Percentiles rank a stretch among this genome's conserved stretches.
Conservation (phyloP, 495 filamentous ascomycete species). For the Penicillium cosmopolitanum region DNA sequence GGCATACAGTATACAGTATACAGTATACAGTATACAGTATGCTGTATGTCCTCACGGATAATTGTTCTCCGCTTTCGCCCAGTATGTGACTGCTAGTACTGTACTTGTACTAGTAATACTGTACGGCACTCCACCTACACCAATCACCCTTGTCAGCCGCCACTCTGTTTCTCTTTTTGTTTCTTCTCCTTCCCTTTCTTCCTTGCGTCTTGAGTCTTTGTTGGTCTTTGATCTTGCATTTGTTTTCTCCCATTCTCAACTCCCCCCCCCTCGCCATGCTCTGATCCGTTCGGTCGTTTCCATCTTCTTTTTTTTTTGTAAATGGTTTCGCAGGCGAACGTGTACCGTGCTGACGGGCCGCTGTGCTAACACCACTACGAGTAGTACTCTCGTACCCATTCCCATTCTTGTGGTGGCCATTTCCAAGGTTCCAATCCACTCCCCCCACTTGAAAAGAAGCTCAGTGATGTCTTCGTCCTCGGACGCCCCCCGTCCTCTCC, state of each 20-base stretch:
- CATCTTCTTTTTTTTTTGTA: slow-evolving; percentile 7
- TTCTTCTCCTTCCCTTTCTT: slow-evolving; percentile 30
- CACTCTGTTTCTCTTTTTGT: slow-evolving; percentile 29
- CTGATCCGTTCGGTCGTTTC: neutral
- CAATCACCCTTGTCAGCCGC: slow-evolving; percentile 45
- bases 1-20: neutral
- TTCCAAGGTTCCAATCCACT: slow-evolving; percentile 6
- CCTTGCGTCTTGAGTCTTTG: slow-evolving; percentile 21
- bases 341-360: slow-evolving; percentile 31
- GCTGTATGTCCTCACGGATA: slow-evolving; percentile 6
- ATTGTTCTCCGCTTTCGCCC: slow-evolving; percentile 37
- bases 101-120: too few species aligned
- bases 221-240: neutral
- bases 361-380: slow-evolving; percentile 12
- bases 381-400: neutral
- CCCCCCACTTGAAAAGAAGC: slow-evolving; percentile 17
- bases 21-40: neutral
- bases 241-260: neutral
- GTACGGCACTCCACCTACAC: neutral
- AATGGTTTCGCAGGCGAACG: slow-evolving; percentile 29
- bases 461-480: slow-evolving; percentile 29
- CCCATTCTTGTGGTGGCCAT: slow-evolving; percentile 5
- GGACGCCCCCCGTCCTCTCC: slow-evolving; percentile 19
- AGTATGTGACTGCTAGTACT: too few species aligned
- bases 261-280: neutral